Evolutionary conservation across 768 basidiomycete species (phyloP), one percentile per base, ranked within the genome.

Genomic region (Suillus cothurnatus): DNA sequence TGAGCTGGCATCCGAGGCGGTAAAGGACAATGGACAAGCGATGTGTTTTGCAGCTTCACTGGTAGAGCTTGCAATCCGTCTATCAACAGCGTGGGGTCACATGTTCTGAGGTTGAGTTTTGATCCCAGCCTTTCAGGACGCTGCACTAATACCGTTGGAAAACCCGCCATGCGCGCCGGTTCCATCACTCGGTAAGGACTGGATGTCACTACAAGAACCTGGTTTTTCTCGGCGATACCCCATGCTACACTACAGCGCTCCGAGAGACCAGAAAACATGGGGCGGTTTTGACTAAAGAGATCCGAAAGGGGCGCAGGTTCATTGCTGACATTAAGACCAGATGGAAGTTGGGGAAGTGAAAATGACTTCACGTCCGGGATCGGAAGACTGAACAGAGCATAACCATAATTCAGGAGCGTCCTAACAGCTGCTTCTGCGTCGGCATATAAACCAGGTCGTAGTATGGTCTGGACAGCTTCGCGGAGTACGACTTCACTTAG

Each of bases 131-230:
- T 23, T 28, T 15, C 34, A 32, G 61, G 50, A 36, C 50, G 49
- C 21, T 56, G 62, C 17, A 63, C 31, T 5, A 63, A 31, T n/a
- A 38, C 23, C 2, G 38, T 56, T 55, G 52, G 62, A 19, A 63
- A 63, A 28, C 36, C 62, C 5, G 32, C 56, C 49, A 36, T 15
- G 21, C 39, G 19, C 26, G 62, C 62, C 2, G 62, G 62, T 41
- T 63, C 62, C 55, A 23, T 34, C 17, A 61, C 43, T 23, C 31
- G 17, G 11, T 61, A 61, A 50, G 4, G 15, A 17, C 23, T 45
- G 15, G 62, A 58, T 4, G 53, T 63, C 28, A 63, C 62, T 36
- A 63, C 53, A 56, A 63, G 62, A 63, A 63, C 11, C 39, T 63
- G 56, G 23, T 8, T 34, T 4, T 21, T 56, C 2, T 58, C 23